A percentile compares a stretch with the other conserved stretches of the same genome.
Evolutionary conservation across 2,329 filamentous ascomycete genomes (phyloP).

Genomic region (Erysiphe neolycopersici): DNA sequence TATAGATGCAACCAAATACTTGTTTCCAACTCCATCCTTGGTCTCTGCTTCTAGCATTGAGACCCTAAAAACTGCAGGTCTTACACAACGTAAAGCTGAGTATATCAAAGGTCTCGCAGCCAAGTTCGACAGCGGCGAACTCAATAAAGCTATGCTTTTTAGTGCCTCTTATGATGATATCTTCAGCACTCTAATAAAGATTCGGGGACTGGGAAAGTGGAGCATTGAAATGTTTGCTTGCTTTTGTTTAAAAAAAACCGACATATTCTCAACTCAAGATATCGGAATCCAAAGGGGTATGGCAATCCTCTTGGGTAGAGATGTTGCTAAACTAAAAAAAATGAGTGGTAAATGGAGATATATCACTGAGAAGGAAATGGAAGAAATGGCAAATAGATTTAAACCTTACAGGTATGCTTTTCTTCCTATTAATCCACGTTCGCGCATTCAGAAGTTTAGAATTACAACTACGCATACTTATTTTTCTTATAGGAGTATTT

Average conservation of each 20-base stretch:
- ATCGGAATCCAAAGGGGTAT: constrained; percentile 84
- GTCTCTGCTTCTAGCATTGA: constrained; percentile 38
- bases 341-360: constrained; percentile 90
- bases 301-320: constrained; percentile 60
- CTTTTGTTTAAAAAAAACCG: constrained; percentile 80
- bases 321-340: constrained; percentile 59
- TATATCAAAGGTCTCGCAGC: constrained; percentile 69
- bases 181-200: constrained; percentile 54
- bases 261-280: constrained; percentile 82
- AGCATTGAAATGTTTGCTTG: constrained; percentile 95
- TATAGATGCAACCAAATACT: constrained; percentile 8
- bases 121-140: constrained; percentile 50
- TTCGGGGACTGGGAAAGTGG: constrained; percentile 71
- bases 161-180: constrained; percentile 67
- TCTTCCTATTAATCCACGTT: no score
- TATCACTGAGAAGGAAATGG: constrained; percentile 84
- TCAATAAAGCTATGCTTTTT: constrained; percentile 50
- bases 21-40: constrained; percentile 52
- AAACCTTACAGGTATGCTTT: constrained; percentile 42
- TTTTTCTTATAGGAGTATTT: constrained; percentile 34
- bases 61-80: constrained; percentile 53
- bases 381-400: constrained; percentile 53
- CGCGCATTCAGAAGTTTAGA: not conserved
- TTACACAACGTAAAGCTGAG: constrained; percentile 87
- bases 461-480: not conserved